Base-by-base conservation (phyloP, 163 green algal genomes). In the Coccomyxa subellipsoidea region DNA sequence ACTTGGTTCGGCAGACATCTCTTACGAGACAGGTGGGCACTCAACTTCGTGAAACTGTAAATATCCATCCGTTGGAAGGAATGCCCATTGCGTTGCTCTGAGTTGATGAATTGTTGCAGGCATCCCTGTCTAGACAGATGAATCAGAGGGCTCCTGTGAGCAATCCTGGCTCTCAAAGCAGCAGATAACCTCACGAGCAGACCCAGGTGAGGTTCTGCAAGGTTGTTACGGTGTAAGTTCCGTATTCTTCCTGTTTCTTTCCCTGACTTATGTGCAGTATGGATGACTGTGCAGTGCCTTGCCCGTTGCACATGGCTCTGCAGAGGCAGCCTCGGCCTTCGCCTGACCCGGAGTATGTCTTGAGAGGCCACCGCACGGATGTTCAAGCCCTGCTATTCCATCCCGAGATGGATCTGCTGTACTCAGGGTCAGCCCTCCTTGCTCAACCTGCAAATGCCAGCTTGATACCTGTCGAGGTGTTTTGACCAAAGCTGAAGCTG, bases 341-440 rank as follows among this genome's bases (percentile, higher is more conserved):
- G 9, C 82, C 87, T 29, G 71, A 84, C 7, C 87, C 87, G 1
- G 59, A 80, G 21, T 80, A 54, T 36, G 81, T 91, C 15, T 81
- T 91, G n/a, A 81, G 87, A 6, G 85, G 85, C 10, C 82, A 89
- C 37, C 39, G 39, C 2, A 77, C 54, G 15, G 85, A 89, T n/a
- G 85, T 91, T 76, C 87, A 90, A 73, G 82, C 85, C 15, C 72
- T 90, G 47, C 75, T 79, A 27, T 90, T 84, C 76, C 82, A 90
- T 35, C 53, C 47, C 15, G 37, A 15, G 34, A 76, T 82, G 47
- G 36, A 70, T 27, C 59, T 84, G 29, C 69, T 90, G 40, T 78
- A 88, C 36, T 86, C 85, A 15, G 87, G 87, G 87, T 90, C 23
- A 40, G 38, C 69, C 66, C n/a, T 73, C 66, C 47, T 7, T 2